Conservation (phyloP, 176 grass and related monocot genomes). For the Rhipidocladum racemiflorum region DNA sequence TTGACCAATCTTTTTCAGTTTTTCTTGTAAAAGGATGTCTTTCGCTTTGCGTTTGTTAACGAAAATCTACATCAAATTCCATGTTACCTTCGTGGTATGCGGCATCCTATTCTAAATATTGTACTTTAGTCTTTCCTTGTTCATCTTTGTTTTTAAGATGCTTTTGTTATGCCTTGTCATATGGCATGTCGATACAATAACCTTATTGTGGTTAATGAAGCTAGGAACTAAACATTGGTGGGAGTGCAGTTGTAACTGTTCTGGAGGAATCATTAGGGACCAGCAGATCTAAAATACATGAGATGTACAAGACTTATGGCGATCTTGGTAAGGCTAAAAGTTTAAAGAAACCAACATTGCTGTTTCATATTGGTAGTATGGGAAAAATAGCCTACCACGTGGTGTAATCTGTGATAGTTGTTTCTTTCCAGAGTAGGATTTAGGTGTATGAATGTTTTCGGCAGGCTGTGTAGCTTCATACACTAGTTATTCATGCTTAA, state of each 20-base stretch:
- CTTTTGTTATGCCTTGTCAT: slow-evolving; percentile 22
- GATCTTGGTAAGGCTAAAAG: slow-evolving; percentile 71
- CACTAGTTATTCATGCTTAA: slow-evolving; percentile 19
- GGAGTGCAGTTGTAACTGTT: slow-evolving; percentile 67
- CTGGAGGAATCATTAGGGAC: slow-evolving; percentile 77
- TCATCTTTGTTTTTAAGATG: slow-evolving; percentile 18
- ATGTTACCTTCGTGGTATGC: slow-evolving; percentile 1
- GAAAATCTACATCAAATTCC: neutral
- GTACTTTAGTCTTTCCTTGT: neutral
- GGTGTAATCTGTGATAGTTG: slow-evolving; percentile 11
- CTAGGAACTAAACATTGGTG: slow-evolving; percentile 97
- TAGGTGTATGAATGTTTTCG: slow-evolving; percentile 11
- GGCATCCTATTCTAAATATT: neutral
- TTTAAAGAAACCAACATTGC: slow-evolving; percentile 20
- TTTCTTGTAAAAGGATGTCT: slow-evolving; percentile 12
- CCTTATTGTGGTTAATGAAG: slow-evolving; percentile 51
- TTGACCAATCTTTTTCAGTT: neutral
- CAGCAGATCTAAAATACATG: slow-evolving; percentile 83
- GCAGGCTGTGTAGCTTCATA: slow-evolving; percentile 23
- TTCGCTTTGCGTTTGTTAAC: neutral
- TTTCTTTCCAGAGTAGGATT: slow-evolving; percentile 3
- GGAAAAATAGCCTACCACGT: neutral
- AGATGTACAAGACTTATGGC: slow-evolving; percentile 84
- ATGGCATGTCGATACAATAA: slow-evolving; percentile 22
- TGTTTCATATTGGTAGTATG: slow-evolving; percentile 32